Evolutionary conservation across 2,329 filamentous ascomycete species (phyloP), one percentile per base, ranked within the genome.

Genomic region (Aspergillus chevalieri): DNA sequence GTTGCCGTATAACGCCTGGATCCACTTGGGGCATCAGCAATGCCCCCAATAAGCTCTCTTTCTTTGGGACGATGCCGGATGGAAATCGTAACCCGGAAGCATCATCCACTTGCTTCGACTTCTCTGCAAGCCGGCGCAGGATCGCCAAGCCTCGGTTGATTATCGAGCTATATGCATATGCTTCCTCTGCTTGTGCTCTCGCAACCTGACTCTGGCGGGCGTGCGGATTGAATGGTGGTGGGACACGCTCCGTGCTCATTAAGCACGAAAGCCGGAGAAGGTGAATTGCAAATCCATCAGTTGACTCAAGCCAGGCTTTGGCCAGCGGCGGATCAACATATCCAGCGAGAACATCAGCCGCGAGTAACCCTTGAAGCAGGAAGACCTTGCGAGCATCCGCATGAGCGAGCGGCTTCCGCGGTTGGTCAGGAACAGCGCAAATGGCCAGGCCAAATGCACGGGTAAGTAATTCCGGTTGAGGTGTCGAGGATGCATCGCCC

Each of bases 341-440:
- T 8, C 84, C 84, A 0, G 89, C 83, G 3, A 97, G 73, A 46
- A 97, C 94, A 58, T 97, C 91, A 0, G 89, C 91, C 1, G 90
- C 87, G 5, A 97, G 77, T 60, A 97, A 81, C 1, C 90, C 91
- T 70, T 98, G 93, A 79, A 95, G 93, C 9, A 98, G 74, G 61
- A 89, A 85, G 0, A 93, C 86, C 68, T 95, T 95, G 49, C 93
- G 84, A 3, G 82, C 83, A 65, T 96, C 90, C 4, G 93, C 81
- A 4, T 90, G 78, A 0, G 83, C 80, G 1, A 86, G 71, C 22
- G 85, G 67, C 51, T 80, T 79, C 2, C 80, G 76, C 14, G 80
- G 78, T 34, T 78, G 78, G 39, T 92, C 88, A 0, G 93, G 93
- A 30, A 97, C 77, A 1, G 91, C 83, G 6, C 88, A 87, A 49